These are phyloP conservation scores for Balansia obtecta DNA, from an alignment of 2,329 filamentous ascomycete species.

Conservation along the genomic window DNA sequence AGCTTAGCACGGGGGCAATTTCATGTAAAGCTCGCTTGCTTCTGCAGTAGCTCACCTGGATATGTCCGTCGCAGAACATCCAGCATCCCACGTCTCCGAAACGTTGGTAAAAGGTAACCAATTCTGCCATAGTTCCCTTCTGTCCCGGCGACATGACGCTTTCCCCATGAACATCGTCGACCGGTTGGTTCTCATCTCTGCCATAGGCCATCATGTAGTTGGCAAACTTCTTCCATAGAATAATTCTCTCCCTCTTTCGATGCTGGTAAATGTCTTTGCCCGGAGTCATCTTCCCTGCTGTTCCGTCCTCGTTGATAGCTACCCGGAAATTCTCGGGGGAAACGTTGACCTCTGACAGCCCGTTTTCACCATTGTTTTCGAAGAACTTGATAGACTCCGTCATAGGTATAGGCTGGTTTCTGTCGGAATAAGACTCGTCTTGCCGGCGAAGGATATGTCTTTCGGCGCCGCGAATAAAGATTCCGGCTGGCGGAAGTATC, in stretches of 20 bases:
- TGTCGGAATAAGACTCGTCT: constrained; percentile 41
- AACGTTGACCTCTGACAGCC: constrained; percentile 51
- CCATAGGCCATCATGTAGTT: constrained; percentile 66
- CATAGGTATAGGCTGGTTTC: constrained; percentile 52
- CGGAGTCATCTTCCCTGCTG: constrained; percentile 46
- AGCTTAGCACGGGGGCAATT: neutral
- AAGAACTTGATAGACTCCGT: constrained; percentile 56
- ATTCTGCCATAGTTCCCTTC: constrained; percentile 31
- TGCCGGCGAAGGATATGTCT: constrained; percentile 52
- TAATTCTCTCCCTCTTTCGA: constrained; percentile 51
- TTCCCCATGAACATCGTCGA: constrained; percentile 31
- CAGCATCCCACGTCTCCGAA: constrained; percentile 72
- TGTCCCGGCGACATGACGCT: constrained; percentile 26
- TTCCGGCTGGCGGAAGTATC: constrained; percentile 54
- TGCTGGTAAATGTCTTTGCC: constrained; percentile 55
- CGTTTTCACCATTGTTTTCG: constrained; percentile 54
- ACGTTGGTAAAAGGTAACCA: constrained; percentile 72
- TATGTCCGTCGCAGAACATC: constrained; percentile 68
- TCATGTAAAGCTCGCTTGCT: neutral
- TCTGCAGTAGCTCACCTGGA: constrained; percentile 42
- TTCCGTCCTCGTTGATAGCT: constrained; percentile 41
- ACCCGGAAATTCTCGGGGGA: constrained; percentile 50
- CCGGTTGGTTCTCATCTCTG: constrained; percentile 48
- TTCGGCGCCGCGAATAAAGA: constrained; percentile 60
- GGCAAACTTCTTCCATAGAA: constrained; percentile 61